phyloP scores from a whole-genome alignment of 116 monocot species.

The Papilionanthe hybrid region DNA sequence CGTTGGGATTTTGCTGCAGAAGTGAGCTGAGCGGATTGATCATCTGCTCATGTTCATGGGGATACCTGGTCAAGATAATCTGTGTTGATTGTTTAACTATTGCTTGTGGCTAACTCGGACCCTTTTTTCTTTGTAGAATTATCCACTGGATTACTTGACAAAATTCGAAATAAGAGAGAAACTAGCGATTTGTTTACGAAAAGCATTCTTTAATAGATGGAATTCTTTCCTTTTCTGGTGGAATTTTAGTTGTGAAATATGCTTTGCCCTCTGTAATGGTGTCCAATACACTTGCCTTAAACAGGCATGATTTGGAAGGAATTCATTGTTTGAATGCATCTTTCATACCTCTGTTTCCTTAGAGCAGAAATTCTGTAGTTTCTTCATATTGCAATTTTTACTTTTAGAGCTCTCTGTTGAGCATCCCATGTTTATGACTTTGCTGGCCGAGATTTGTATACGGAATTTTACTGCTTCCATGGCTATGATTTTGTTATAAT shows the following conservation, averaged over 20 bases:
- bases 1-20: neutral
- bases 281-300: neutral
- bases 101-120: neutral
- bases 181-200: neutral
- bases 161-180: neutral
- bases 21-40: neutral
- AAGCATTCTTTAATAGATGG: neutral
- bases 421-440: neutral
- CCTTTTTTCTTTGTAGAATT: neutral
- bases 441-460: neutral
- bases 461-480: neutral
- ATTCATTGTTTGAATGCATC: neutral
- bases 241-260: neutral
- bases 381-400: neutral
- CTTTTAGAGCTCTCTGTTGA: neutral
- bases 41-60: neutral
- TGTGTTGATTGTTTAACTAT: neutral
- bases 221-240: neutral
- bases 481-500: neutral
- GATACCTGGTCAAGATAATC: neutral
- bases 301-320: neutral
- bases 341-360: neutral
- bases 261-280: neutral
- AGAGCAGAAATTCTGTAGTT: neutral
- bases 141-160: neutral